Conservation (phyloP, 169 alveolate species). For the Plasmodium cynomolgi region DNA sequence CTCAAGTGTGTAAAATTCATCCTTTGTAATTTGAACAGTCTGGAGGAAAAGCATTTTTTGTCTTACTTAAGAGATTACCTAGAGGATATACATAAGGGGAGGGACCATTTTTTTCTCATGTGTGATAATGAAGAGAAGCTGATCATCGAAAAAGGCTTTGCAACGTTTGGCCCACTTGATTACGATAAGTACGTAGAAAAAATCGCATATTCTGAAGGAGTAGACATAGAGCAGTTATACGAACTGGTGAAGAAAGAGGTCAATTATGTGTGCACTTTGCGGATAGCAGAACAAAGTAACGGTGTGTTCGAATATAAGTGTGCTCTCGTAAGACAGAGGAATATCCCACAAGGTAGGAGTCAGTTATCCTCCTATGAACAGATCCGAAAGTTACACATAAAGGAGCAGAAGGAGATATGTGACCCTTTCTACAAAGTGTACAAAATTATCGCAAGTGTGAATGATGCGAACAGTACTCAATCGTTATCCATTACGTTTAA, state of each 20-base stretch:
- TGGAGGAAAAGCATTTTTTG: background rate
- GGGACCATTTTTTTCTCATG: background rate
- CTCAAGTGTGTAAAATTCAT: conserved; percentile 30
- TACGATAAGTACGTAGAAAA: background rate
- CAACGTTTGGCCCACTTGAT: background rate
- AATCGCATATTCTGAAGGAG: background rate
- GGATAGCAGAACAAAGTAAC: conserved; percentile 9
- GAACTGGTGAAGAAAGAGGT: conserved; percentile 8
- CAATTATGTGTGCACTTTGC: background rate
- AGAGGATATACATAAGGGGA: background rate
- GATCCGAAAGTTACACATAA: background rate
- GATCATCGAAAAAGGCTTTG: background rate
- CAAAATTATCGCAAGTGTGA: conserved; percentile 40
- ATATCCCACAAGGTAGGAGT: background rate
- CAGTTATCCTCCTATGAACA: background rate
- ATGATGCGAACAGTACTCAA: background rate
- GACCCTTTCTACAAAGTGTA: conserved; percentile 17
- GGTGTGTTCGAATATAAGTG: conserved; percentile 62
- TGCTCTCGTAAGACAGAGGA: background rate
- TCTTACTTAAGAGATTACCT: conserved; percentile 23
- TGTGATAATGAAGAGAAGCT: conserved; percentile 15
- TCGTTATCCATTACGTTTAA: conserved; percentile 10
- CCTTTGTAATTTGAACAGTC: conserved; percentile 31
- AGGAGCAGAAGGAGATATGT: background rate
- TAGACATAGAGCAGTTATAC: conserved; percentile 18